These are phyloP conservation scores for Eucalyptus curtisii DNA, from an alignment of 345 rosid genomes.

Conservation along the genomic window DNA sequence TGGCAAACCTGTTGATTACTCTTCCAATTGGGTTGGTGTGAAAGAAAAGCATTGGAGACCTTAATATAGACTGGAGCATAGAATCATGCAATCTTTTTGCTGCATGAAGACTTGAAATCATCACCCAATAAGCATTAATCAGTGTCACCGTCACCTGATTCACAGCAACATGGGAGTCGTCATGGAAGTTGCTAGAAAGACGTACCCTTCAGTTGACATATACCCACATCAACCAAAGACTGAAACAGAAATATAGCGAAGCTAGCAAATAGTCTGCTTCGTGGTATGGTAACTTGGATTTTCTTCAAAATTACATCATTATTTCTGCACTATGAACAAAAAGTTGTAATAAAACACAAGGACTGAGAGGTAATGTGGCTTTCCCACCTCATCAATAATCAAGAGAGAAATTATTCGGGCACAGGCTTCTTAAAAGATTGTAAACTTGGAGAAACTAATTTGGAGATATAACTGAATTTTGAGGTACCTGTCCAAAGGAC, in stretches of 20 bases:
- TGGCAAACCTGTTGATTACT: conserved; percentile 87
- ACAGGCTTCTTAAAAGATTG: background rate
- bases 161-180: background rate
- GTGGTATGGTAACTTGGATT: background rate
- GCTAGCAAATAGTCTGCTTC: background rate
- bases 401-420: background rate
- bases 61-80: conserved; percentile 60
- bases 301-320: background rate
- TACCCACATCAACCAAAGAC: background rate
- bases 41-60: conserved; percentile 95
- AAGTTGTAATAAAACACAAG: background rate
- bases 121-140: conserved; percentile 73
- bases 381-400: background rate
- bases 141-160: conserved; percentile 67
- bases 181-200: background rate
- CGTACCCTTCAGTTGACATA: background rate
- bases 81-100: conserved; percentile 74
- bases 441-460: background rate
- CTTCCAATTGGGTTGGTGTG: conserved; percentile 91
- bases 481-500: conserved; percentile 68
- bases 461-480: background rate
- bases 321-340: background rate
- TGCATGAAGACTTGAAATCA: conserved; percentile 70
- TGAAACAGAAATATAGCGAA: background rate
- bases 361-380: background rate